Percentiles rank a stretch among this genome's conserved stretches.
phyloP scores from a whole-genome alignment of 208 protist genomes.

The Balamuthia mandrillaris region DNA sequence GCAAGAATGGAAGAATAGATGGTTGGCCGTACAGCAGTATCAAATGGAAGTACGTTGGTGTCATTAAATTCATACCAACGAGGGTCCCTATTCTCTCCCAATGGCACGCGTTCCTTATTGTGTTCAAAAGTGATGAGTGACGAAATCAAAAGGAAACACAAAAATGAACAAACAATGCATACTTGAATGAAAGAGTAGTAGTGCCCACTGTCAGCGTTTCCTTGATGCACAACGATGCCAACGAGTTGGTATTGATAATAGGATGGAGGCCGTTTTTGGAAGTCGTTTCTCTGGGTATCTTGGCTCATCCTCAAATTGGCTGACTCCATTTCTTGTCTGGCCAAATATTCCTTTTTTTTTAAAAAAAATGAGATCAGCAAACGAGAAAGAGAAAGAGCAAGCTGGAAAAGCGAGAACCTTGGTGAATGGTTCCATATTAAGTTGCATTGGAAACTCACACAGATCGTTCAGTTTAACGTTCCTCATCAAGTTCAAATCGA shows the following conservation, averaged over 20 bases:
- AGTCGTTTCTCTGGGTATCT: background rate
- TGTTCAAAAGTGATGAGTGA: too few species aligned
- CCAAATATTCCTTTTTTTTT: too few species aligned
- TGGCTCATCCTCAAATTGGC: conserved; percentile 32
- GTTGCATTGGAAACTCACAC: conserved; percentile 65
- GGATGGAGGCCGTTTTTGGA: background rate
- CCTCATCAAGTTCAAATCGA: conserved; percentile 37
- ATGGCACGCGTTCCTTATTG: background rate
- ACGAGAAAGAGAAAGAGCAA: too few species aligned
- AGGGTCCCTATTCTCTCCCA: background rate
- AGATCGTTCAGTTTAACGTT: conserved; percentile 62
- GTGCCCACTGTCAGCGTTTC: conserved; percentile 69
- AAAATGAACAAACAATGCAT: background rate
- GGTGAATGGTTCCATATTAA: conserved; percentile 66
- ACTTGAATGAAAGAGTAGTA: conserved; percentile 72
- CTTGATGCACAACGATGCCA: conserved; percentile 71
- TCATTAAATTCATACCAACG: conserved; percentile 68
- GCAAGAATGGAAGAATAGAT: background rate
- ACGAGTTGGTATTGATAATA: conserved; percentile 66
- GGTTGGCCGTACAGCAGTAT: conserved; percentile 16
- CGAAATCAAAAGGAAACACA: background rate
- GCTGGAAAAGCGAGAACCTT: too few species aligned
- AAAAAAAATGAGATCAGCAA: too few species aligned
- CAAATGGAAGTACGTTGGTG: conserved; percentile 47
- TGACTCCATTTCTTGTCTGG: background rate